Percentiles rank a stretch among this genome's conserved stretches.
phyloP scores from a whole-genome alignment of 2,329 filamentous ascomycete genomes.

The Fusarium sp. region DNA sequence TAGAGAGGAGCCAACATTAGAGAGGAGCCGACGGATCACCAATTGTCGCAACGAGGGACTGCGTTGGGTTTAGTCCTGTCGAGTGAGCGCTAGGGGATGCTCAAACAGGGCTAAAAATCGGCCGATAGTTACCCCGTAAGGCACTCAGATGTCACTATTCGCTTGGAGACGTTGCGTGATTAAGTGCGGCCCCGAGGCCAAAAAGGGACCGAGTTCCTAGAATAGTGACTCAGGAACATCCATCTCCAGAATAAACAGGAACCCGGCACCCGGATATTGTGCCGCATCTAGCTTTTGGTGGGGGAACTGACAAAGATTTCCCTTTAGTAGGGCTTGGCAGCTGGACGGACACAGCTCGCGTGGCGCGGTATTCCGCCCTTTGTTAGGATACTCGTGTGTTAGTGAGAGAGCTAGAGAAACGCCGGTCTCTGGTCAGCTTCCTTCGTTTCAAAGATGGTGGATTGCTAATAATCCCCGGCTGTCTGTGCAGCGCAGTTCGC shows the following conservation, averaged over 20 bases:
- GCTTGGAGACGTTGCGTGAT: conserved; percentile 3
- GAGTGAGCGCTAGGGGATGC: not conserved
- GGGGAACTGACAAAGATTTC: not conserved
- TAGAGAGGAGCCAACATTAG: too few relatives aligned
- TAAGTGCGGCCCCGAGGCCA: not conserved
- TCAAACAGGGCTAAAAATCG: not conserved
- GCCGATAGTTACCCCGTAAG: not conserved
- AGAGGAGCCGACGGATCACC: not conserved
- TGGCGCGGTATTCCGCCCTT: not conserved
- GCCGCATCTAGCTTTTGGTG: not conserved
- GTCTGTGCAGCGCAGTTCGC: not conserved
- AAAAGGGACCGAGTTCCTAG: not conserved
- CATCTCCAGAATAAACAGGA: not conserved
- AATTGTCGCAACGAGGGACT: not conserved
- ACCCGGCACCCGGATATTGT: not conserved
- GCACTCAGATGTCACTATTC: not conserved
- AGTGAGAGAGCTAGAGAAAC: not conserved
- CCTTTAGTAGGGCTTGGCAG: not conserved
- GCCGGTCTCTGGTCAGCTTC: not conserved
- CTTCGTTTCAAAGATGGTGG: not conserved
- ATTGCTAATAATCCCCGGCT: not conserved
- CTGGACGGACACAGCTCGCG: not conserved
- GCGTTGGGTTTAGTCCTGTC: not conserved
- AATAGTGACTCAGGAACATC: not conserved
- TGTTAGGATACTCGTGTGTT: not conserved